A percentile compares a stretch with the other conserved stretches of the same genome.
Conservation (phyloP, 805 yeast species). For the Priceomyces haplophilus region DNA sequence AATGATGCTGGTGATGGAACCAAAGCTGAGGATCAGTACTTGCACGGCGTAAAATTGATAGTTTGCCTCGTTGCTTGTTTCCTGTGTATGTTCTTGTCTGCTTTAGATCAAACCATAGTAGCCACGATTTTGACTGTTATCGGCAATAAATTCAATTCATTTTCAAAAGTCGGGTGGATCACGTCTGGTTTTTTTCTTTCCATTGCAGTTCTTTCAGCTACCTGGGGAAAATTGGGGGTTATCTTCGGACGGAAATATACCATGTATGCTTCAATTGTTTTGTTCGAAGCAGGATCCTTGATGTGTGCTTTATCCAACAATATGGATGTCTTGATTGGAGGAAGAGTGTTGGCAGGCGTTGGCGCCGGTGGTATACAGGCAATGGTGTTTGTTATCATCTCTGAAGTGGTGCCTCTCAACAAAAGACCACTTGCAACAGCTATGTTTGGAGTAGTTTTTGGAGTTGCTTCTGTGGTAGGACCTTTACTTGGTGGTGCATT, state of each 20-base stretch:
- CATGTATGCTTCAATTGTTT: constrained; percentile 21
- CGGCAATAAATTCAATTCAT: constrained; percentile 34
- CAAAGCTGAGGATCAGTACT: constrained; percentile 34
- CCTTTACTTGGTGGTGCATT: constrained; percentile 67
- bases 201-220: constrained; percentile 31
- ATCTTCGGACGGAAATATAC: constrained; percentile 36
- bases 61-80: constrained; percentile 27
- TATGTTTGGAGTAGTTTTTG: constrained; percentile 39
- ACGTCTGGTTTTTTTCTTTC: constrained; percentile 35
- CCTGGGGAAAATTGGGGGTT: constrained; percentile 36
- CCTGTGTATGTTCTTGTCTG: constrained; percentile 31
- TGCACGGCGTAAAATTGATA: constrained; percentile 25
- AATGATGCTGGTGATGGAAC: constrained; percentile 45
- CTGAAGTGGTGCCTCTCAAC: constrained; percentile 31
- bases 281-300: constrained; percentile 35
- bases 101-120: constrained; percentile 41
- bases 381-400: constrained; percentile 24
- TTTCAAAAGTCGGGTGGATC: constrained; percentile 37
- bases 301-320: constrained; percentile 34
- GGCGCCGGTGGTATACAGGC: constrained; percentile 38
- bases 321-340: constrained; percentile 42
- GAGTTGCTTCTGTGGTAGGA: constrained; percentile 51
- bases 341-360: constrained; percentile 36
- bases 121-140: constrained; percentile 32
- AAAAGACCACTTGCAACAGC: constrained; percentile 36